phyloP scores from a whole-genome alignment of 306 rosid genomes.

The Pyrus bretschneideri region DNA sequence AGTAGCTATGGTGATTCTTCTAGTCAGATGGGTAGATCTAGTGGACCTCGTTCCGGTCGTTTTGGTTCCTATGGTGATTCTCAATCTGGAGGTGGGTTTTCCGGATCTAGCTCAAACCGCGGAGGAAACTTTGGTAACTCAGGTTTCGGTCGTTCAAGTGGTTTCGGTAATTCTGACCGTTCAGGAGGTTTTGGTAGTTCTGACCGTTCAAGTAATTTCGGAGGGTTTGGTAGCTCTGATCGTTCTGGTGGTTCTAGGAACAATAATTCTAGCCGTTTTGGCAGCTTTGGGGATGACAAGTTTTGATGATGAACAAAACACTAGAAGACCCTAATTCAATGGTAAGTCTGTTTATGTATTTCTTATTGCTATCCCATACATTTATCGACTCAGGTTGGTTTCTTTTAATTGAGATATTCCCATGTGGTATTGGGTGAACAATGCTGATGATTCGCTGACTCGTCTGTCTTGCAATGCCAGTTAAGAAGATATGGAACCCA shows the following conservation, averaged over 20 bases:
- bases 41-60: slow-evolving; percentile 38
- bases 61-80: slow-evolving; percentile 42
- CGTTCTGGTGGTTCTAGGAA: slow-evolving; percentile 35
- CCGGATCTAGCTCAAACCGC: slow-evolving; percentile 39
- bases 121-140: slow-evolving; percentile 44
- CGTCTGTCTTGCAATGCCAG: background rate
- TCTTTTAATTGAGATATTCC: background rate
- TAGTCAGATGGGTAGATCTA: slow-evolving; percentile 20
- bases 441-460: background rate
- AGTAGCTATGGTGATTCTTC: slow-evolving; percentile 34
- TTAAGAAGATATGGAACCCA: background rate
- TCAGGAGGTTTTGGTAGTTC: slow-evolving; percentile 16
- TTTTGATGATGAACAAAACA: background rate
- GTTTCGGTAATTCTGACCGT: slow-evolving; percentile 23
- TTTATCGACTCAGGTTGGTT: background rate
- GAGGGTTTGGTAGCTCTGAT: slow-evolving; percentile 10
- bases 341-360: background rate
- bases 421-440: background rate
- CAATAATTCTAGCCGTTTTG: slow-evolving; percentile 6
- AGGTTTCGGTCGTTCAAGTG: slow-evolving; percentile 37
- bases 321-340: background rate
- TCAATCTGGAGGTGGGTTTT: slow-evolving; percentile 32
- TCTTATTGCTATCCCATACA: background rate
- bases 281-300: slow-evolving; percentile 1
- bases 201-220: background rate